Evolutionary conservation across 352 stramenopile genomes (phyloP).

Genomic region (Elongisporangium anandrum): DNA sequence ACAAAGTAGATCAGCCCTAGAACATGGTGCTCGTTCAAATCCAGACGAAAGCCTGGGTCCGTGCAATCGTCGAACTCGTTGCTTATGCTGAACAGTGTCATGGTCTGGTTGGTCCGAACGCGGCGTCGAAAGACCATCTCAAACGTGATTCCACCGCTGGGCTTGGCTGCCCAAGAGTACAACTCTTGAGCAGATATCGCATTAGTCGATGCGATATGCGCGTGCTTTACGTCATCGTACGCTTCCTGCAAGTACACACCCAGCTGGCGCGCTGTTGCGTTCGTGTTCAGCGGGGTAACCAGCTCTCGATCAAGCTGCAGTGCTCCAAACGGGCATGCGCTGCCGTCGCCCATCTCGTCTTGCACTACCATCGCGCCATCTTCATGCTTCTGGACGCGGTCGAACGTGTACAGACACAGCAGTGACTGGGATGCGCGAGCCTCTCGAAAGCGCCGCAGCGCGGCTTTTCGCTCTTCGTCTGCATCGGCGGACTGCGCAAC

Average conservation of each 20-base stretch:
- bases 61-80: constrained; percentile 59
- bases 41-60: constrained; percentile 63
- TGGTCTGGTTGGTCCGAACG: constrained; percentile 26
- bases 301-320: constrained; percentile 45
- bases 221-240: constrained; percentile 19
- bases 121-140: constrained; percentile 58
- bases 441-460: constrained; percentile 16
- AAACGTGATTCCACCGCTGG: constrained; percentile 45
- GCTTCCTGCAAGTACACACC: constrained; percentile 33
- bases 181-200: constrained; percentile 48
- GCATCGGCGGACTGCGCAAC: not conserved
- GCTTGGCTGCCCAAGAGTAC: constrained; percentile 25
- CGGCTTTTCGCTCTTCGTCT: not conserved
- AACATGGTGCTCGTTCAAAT: constrained; percentile 48
- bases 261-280: constrained; percentile 26
- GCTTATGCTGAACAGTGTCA: constrained; percentile 72
- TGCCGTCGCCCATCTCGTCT: constrained; percentile 7
- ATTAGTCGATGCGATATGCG: constrained; percentile 51
- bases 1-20: constrained; percentile 65
- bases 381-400: constrained; percentile 7
- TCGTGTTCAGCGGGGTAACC: constrained; percentile 34
- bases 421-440: constrained; percentile 7
- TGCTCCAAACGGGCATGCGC: constrained; percentile 54
- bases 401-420: constrained; percentile 40
- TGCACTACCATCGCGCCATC: not conserved